Evolutionary conservation across 2,329 filamentous ascomycete genomes (phyloP).

Genomic region (Fusarium duplospermum): DNA sequence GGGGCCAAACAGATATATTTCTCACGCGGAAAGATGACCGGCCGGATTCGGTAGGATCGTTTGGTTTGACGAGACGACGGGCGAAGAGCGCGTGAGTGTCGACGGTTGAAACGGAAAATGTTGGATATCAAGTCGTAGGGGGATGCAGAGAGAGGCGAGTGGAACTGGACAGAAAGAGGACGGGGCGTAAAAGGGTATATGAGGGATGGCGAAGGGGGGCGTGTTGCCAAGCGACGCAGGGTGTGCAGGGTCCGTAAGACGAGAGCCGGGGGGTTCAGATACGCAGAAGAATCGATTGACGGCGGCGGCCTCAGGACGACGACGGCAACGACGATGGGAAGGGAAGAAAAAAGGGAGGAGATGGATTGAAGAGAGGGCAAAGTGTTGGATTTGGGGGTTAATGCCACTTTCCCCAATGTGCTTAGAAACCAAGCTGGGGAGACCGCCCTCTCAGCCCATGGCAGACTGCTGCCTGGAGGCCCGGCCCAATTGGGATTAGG

Average conservation of each 20-base stretch:
- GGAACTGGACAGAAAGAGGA: slow-evolving; percentile 41
- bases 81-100: slow-evolving; percentile 24
- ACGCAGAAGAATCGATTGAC: slow-evolving; percentile 17
- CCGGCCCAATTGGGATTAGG: slow-evolving; percentile 35
- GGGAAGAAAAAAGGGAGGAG: slow-evolving; percentile 27
- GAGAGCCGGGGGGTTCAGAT: background rate
- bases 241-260: slow-evolving; percentile 17
- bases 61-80: slow-evolving; percentile 19
- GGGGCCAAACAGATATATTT: slow-evolving; percentile 30
- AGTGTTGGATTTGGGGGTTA: slow-evolving; percentile 37
- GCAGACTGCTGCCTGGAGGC: slow-evolving; percentile 50
- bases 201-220: slow-evolving; percentile 31
- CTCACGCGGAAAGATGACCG: slow-evolving; percentile 22
- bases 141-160: slow-evolving; percentile 38
- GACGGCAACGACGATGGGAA: slow-evolving; percentile 12
- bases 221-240: slow-evolving; percentile 17
- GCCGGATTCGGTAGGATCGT: slow-evolving; percentile 3
- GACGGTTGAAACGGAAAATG: slow-evolving; percentile 23
- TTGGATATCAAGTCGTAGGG: slow-evolving; percentile 21
- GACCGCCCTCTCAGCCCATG: slow-evolving; percentile 42
- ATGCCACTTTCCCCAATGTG: slow-evolving; percentile 25
- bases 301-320: slow-evolving; percentile 39
- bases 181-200: slow-evolving; percentile 45
- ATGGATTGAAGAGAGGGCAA: slow-evolving; percentile 26
- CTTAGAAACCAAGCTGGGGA: slow-evolving; percentile 44